Base-by-base conservation (phyloP, 108 stramenopile species). In the Conticribra guillardii region DNA sequence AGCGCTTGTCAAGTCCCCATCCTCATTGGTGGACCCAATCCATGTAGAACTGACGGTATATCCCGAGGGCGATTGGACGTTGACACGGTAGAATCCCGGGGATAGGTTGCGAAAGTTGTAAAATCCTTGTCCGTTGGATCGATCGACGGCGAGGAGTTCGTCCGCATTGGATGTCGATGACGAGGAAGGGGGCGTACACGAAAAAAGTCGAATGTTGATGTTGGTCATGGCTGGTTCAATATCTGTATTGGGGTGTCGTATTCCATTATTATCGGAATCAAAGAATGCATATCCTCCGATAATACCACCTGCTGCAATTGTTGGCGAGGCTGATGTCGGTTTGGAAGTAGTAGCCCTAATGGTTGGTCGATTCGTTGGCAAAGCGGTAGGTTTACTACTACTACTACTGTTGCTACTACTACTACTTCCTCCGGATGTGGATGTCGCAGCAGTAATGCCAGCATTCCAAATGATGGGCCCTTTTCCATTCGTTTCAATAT, bases 381-480 rank as follows among this genome's bases (percentile, higher is more conserved):
- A 14, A 17, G 33, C 22, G 17, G 75, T 61, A 34, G 54, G 29
- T n/a, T 26, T 23, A 19, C 37, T 11, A 59, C 48, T 53, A 18
- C 44, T n/a, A 37, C 24, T 47, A 54, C n/a, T 32, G 41, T 51
- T 19, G 49, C 27, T 18, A 34, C 2, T 14, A 26, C n/a, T n/a
- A n/a, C n/a, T n/a, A n/a, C n/a, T n/a, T n/a, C n/a, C n/a, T n/a
- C n/a, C n/a, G n/a, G n/a, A 23, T 18, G 54, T 47, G 28, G 67
- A 44, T 3, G 22, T 11, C 5, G 19, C 4, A 4, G 33, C 3
- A 27, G 47, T 57, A 30, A 78, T 34, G n/a, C 76, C 76, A 18
- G 76, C 69, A 70, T 78, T 64, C 76, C 76, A 78, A 37, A 65
- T 50, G 51, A 78, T 70, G 11, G 55, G 30, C 23, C 61, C 61